Percentiles rank a stretch among this genome's conserved stretches.
phyloP scores from a whole-genome alignment of 305 asterid species.

The Solanum hybrid region DNA sequence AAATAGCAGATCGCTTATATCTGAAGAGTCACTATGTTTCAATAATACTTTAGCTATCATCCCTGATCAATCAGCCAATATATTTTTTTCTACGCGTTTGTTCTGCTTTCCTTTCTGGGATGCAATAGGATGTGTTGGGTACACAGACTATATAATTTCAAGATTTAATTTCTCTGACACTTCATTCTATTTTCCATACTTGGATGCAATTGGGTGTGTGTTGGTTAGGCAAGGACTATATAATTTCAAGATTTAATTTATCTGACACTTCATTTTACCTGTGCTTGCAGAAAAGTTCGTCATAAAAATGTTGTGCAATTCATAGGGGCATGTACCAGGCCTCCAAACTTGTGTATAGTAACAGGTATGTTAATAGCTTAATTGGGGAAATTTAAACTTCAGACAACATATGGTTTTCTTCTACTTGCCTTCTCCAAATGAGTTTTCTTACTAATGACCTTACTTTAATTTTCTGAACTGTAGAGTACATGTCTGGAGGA shows the following conservation, averaged over 20 bases:
- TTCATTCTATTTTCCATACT: background rate
- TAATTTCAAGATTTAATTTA: background rate
- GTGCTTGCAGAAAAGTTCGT: constrained; percentile 84
- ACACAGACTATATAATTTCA: background rate
- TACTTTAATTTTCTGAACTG: constrained; percentile 10
- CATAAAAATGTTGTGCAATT: constrained; percentile 96
- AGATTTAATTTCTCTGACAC: background rate
- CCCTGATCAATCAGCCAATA: background rate
- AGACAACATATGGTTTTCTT: background rate
- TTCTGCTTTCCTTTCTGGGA: background rate
- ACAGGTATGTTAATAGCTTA: constrained; percentile 43
- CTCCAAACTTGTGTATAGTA: constrained; percentile 81
- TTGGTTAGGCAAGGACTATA: background rate
- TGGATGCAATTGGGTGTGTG: background rate
- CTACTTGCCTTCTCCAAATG: background rate
- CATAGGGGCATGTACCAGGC: constrained; percentile 93
- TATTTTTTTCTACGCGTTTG: background rate
- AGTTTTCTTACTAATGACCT: background rate
- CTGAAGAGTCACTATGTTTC: background rate
- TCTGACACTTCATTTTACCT: background rate
- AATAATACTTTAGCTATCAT: background rate
- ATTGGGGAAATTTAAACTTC: background rate
- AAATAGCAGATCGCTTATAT: background rate
- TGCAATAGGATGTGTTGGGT: background rate
- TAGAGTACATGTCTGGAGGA: constrained; percentile 96